A percentile compares a stretch with the other conserved stretches of the same genome.
Conservation (phyloP, 108 stramenopile species). For the Skeletonema menzelii region DNA sequence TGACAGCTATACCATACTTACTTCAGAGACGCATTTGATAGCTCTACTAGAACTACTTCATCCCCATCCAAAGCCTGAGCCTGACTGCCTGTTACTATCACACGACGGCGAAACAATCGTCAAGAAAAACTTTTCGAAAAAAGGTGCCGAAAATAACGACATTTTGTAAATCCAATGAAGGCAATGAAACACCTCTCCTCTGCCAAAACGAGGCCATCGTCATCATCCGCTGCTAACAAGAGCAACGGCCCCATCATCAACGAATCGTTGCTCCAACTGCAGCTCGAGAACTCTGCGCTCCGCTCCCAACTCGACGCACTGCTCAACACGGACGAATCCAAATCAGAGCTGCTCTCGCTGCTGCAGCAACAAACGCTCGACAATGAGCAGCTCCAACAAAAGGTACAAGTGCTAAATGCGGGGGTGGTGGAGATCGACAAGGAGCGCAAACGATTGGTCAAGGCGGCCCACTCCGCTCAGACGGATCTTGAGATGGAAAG, state of each 20-base stretch:
- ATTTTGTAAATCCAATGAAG: neutral
- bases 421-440: slow-evolving; percentile 34
- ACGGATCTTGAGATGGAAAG: neutral
- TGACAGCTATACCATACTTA: too few relatives aligned
- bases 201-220: neutral
- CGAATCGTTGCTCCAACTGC: slow-evolving; percentile 15
- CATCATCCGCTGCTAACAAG: neutral
- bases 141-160: neutral
- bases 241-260: neutral
- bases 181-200: neutral
- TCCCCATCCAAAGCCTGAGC: too few relatives aligned
- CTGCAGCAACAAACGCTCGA: slow-evolving; percentile 17
- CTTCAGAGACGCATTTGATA: too few relatives aligned
- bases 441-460: slow-evolving; percentile 14
- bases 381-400: slow-evolving; percentile 18
- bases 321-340: slow-evolving; percentile 14
- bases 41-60: too few relatives aligned
- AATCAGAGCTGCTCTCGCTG: slow-evolving; percentile 17
- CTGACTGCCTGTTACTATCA: neutral
- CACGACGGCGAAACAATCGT: too few relatives aligned
- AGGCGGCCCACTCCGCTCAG: slow-evolving; percentile 4
- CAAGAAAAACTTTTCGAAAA: too few relatives aligned
- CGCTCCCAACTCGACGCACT: slow-evolving; percentile 17
- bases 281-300: slow-evolving; percentile 27
- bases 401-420: slow-evolving; percentile 13